Evolutionary conservation across 345 rosid genomes (phyloP), one percentile per base, ranked within the genome.

Genomic region (Citrus sp.): DNA sequence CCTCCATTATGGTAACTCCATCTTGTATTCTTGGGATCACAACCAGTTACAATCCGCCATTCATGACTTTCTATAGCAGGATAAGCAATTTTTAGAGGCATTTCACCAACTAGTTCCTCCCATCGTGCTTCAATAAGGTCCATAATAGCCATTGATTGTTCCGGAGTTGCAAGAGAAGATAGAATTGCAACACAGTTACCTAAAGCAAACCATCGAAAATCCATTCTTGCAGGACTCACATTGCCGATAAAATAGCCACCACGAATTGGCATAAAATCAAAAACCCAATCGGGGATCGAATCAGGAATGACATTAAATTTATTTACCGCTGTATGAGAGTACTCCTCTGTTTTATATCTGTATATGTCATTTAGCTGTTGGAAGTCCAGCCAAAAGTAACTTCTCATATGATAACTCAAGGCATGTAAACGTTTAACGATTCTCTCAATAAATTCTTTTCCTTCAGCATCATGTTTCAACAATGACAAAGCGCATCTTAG

Each of bases 211-310:
- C 92, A 90, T 51, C 94, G 80, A 28, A 90, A 90, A 74, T 90
- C 94, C 94, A 90, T 90, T 83, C 87, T 87, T 2, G 94, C 94
- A 30, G 94, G 92, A 72, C 94, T 89, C n/a, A 90, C 92, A 63
- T 90, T 90, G 51, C 94, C 94, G 13, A 90, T 88, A 67, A 90
- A 88, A 79, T 90, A 90, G 55, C 92, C 94, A 69, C 94, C 94
- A 6, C 86, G 88, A 0, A 82, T 82, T 63, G 92, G 92, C 94
- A 90, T 87, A 78, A 90, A 89, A 60, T 89, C 92, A 63, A 89
- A 89, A 34, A 89, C 91, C 92, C 92, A 89, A 0, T 88, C 88
- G 3, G 91, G 91, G 78, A 89, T 89, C 1, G 92, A 89, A 62
- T 89, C 90, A 0, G 92, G 92, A 83, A 89, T 89, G 40, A 87